A percentile compares a stretch with the other conserved stretches of the same genome.
These are phyloP conservation scores for Phellopilus nigrolimitatus DNA, from an alignment of 1,284 basidiomycete species.

Conservation along the genomic window DNA sequence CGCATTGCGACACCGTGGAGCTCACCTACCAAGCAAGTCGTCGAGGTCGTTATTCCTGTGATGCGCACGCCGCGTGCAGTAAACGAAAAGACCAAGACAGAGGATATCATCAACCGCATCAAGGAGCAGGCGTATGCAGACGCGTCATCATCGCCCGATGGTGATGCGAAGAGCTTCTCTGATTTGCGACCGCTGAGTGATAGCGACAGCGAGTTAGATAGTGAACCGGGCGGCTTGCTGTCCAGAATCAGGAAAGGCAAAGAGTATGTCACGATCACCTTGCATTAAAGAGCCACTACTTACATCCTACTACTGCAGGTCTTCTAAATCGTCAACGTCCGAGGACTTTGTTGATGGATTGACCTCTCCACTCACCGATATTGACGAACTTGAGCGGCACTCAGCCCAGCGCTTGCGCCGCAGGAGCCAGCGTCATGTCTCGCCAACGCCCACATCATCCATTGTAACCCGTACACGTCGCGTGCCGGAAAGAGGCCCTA, in stretches of 20 bases:
- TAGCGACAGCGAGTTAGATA: conserved; percentile 45
- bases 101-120: conserved; percentile 56
- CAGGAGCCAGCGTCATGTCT: background rate
- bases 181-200: conserved; percentile 43
- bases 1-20: background rate
- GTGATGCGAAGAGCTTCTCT: conserved; percentile 26
- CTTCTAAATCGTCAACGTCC: background rate
- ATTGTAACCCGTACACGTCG: no score
- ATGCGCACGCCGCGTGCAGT: conserved; percentile 40
- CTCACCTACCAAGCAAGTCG: background rate
- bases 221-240: conserved; percentile 24
- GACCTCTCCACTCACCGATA: conserved; percentile 2
- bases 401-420: background rate
- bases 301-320: background rate
- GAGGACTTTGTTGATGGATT: background rate
- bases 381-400: background rate
- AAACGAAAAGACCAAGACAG: conserved; percentile 45
- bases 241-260: conserved; percentile 21
- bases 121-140: conserved; percentile 50
- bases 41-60: background rate
- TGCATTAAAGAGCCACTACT: background rate
- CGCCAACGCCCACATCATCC: no score
- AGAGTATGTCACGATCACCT: conserved; percentile 21
- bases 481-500: no score
- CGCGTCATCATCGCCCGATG: conserved; percentile 38